Conservation (phyloP, 2,329 filamentous ascomycete species). For the Neonectria magnoliae region DNA sequence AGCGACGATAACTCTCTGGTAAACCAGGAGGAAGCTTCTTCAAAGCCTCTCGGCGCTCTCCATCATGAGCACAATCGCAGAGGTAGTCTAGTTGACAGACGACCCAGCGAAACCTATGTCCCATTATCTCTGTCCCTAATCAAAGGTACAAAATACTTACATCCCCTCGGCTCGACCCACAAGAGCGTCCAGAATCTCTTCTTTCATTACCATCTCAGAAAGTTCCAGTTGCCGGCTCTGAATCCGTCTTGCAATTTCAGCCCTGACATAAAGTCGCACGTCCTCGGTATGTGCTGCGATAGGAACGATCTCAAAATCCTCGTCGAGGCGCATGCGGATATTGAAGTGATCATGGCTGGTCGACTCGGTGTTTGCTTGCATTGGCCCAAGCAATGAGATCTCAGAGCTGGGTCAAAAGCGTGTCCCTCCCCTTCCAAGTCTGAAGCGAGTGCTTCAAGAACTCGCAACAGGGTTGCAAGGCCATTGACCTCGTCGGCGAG, state of each 20-base stretch:
- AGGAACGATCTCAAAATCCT: background rate
- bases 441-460: slow-evolving; percentile 5
- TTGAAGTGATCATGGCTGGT: slow-evolving; percentile 21
- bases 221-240: slow-evolving; percentile 1
- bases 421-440: slow-evolving; percentile 16
- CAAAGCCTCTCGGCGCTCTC: slow-evolving; percentile 22
- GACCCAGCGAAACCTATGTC: slow-evolving; percentile 35
- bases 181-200: slow-evolving; percentile 17
- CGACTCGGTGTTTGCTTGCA: slow-evolving; percentile 8
- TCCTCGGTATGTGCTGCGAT: slow-evolving; percentile 22
- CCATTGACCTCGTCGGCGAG: slow-evolving; percentile 14
- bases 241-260: slow-evolving; percentile 23
- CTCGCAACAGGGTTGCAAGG: background rate
- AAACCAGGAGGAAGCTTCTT: slow-evolving; percentile 15
- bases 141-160: background rate
- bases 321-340: slow-evolving; percentile 4
- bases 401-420: slow-evolving; percentile 10
- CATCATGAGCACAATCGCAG: slow-evolving; percentile 17
- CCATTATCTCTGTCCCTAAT: rapidly evolving
- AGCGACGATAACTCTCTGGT: slow-evolving; percentile 19
- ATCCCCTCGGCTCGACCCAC: slow-evolving; percentile 25
- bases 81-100: slow-evolving; percentile 34
- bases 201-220: slow-evolving; percentile 1
- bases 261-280: slow-evolving; percentile 20
- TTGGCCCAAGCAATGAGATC: slow-evolving; percentile 1